A percentile compares a stretch with the other conserved stretches of the same genome.
These are phyloP conservation scores for Quercus engelmannii DNA, from an alignment of 306 rosid genomes.

Conservation along the genomic window DNA sequence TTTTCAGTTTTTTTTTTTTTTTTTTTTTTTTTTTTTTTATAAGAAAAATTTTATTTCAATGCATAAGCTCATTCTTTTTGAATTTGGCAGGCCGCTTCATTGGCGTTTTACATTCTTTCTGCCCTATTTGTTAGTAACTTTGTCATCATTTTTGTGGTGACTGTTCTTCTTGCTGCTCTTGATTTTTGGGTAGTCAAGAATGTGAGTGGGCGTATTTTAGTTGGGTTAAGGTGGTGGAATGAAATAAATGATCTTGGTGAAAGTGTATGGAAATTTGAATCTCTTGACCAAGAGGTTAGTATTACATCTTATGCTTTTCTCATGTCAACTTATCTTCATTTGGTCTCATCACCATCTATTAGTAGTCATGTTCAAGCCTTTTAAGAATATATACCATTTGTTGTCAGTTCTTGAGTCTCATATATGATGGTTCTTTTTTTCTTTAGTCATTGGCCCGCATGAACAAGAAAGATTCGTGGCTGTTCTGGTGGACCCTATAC, in stretches of 20 bases:
- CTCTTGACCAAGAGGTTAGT: conserved; percentile 93
- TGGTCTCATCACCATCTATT: background rate
- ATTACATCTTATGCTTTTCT: background rate
- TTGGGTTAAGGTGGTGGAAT: conserved; percentile 99
- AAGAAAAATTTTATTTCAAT: background rate
- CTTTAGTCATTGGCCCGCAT: conserved; percentile 81
- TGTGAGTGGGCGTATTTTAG: conserved; percentile 94
- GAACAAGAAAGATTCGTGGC: conserved; percentile 98
- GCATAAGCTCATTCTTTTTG: background rate
- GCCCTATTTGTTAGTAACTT: conserved; percentile 78
- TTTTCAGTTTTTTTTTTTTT: no score
- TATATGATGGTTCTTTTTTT: conserved; percentile 15
- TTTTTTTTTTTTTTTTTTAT: no score
- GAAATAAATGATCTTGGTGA: conserved; percentile 95
- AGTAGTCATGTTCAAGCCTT: background rate
- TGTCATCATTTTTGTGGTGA: conserved; percentile 96
- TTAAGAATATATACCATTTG: conserved; percentile 1
- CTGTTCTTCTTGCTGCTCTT: conserved; percentile 93
- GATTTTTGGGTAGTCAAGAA: conserved; percentile 99
- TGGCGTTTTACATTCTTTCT: conserved; percentile 95
- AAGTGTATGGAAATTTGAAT: conserved; percentile 97
- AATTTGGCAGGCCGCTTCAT: conserved; percentile 69
- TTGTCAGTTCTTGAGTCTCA: conserved; percentile 9
- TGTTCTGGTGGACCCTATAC: conserved; percentile 98
- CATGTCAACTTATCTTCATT: conserved; percentile 8